phyloP scores from a whole-genome alignment of 2,329 filamentous ascomycete genomes.

The Aphanocladium album region DNA sequence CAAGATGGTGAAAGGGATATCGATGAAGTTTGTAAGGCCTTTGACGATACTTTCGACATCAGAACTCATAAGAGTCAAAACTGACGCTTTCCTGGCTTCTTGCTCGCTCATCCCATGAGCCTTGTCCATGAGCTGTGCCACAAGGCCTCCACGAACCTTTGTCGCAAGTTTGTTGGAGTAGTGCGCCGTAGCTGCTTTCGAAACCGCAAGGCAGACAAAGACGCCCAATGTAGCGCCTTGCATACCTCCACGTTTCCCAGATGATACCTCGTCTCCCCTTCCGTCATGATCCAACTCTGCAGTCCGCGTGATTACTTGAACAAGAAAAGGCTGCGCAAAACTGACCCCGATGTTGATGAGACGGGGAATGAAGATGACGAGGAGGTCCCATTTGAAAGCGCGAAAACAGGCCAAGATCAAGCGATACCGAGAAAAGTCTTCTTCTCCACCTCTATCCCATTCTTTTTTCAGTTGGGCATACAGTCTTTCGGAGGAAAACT shows the following conservation, averaged over 20 bases:
- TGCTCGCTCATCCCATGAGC: slow-evolving; percentile 28
- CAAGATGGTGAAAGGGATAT: background rate
- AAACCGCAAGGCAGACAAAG: background rate
- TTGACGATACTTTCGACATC: background rate
- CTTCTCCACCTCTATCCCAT: too few relatives aligned
- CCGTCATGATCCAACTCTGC: background rate
- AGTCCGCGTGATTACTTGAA: background rate
- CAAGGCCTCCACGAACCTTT: slow-evolving; percentile 26
- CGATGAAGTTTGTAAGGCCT: background rate
- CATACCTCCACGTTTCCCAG: background rate
- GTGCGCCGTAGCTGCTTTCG: background rate
- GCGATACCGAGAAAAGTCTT: background rate
- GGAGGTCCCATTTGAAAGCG: background rate
- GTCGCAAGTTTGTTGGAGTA: slow-evolving; percentile 19
- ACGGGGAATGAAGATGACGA: background rate
- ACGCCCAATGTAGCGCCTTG: background rate
- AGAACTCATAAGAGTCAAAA: slow-evolving; percentile 7
- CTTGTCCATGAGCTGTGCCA: slow-evolving; percentile 44
- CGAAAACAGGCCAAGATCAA: background rate
- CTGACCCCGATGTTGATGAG: background rate
- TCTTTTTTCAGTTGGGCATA: background rate
- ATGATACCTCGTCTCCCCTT: background rate
- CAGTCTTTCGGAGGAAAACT: background rate
- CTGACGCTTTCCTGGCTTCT: slow-evolving; percentile 22
- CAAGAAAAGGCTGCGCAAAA: background rate